Evolutionary conservation across 345 rosid species (phyloP), one percentile per base, ranked within the genome.

Genomic region (Psidium guajava): DNA sequence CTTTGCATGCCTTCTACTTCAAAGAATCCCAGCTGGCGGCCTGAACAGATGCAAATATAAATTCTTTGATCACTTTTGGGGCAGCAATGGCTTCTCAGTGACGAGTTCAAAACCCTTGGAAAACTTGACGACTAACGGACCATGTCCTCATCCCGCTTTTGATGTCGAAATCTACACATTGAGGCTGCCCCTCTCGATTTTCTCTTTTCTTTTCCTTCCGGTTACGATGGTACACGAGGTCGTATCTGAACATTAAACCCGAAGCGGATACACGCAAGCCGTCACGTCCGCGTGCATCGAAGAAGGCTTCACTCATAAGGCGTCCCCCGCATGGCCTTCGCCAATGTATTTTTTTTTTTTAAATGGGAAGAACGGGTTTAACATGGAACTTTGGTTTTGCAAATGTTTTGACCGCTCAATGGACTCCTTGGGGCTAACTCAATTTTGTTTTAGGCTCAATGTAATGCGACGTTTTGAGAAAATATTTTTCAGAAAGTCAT

Each of bases 221-320:
- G 4, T 21, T 55, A 55, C 24, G 12, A 22, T 22, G 24, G 22
- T 22, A 22, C 11, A 8, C n/a, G n/a, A 22, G 6, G 7, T 32
- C 6, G 1, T 18, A 36, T 69, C 21, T 69, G 44, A 69, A 69
- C 77, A 32, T 1, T 21, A 64, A 32, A 64, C 11, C 18, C 0
- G 6, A 64, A 0, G 3, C 32, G 1, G 0, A 64, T 8, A 64
- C 1, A 16, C 0, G 0, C 2, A 28, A 16, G 22, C 12, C 22
- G 12, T 64, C 0, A 0, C 8, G 11, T 32, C 6, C 24, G 14
- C 20, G 18, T 32, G 12, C 6, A 69, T 69, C 47, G 20, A 32
- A 9, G 36, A 69, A 69, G 77, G 8, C 24, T 64, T 8, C 44
- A 64, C 75, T 2, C 3, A 4, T 64, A 32, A 64, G 0, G 22